Conservation (phyloP, 352 stramenopile genomes). For the Phytophthora agathidicida region DNA sequence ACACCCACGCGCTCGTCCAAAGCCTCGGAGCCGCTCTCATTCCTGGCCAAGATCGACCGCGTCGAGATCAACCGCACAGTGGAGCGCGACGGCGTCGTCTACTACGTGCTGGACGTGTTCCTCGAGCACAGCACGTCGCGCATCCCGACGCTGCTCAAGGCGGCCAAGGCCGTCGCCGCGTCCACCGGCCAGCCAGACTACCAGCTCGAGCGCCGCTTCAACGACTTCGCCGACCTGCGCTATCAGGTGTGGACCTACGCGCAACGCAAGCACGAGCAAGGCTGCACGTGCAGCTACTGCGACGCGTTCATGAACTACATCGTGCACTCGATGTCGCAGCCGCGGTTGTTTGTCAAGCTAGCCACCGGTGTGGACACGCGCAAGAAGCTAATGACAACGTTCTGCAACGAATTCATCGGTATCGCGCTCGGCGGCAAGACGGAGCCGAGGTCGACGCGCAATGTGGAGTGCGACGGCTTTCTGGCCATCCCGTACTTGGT, state of each 20-base stretch:
- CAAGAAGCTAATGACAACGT: conserved; percentile 53
- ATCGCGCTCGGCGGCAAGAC: conserved; percentile 44
- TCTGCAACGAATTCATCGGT: conserved; percentile 54
- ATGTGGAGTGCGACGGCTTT: conserved; percentile 41
- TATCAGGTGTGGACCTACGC: conserved; percentile 56
- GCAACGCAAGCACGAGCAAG: conserved; percentile 41
- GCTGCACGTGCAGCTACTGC: conserved; percentile 48
- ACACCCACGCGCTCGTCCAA: conserved; percentile 30
- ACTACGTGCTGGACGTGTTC: conserved; percentile 65
- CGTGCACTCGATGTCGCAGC: conserved; percentile 55
- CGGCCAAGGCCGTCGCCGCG: conserved; percentile 17
- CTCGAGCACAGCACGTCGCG: conserved; percentile 59
- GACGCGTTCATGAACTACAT: conserved; percentile 60
- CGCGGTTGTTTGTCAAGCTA: conserved; percentile 56
- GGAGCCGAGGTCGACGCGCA: conserved; percentile 29
- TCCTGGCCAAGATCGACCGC: conserved; percentile 45
- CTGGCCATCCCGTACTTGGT: conserved; percentile 51
- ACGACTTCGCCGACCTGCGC: conserved; percentile 57
- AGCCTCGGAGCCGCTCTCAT: conserved; percentile 34
- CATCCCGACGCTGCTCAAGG: conserved; percentile 66
- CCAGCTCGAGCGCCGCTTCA: conserved; percentile 55
- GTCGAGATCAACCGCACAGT: conserved; percentile 49
- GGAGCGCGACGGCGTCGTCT: conserved; percentile 46
- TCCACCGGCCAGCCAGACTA: conserved; percentile 45
- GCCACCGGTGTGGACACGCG: conserved; percentile 39